Percentiles rank a stretch among this genome's conserved stretches.
phyloP scores from a whole-genome alignment of 352 stramenopile genomes.

The Phytophthora kernoviae region DNA sequence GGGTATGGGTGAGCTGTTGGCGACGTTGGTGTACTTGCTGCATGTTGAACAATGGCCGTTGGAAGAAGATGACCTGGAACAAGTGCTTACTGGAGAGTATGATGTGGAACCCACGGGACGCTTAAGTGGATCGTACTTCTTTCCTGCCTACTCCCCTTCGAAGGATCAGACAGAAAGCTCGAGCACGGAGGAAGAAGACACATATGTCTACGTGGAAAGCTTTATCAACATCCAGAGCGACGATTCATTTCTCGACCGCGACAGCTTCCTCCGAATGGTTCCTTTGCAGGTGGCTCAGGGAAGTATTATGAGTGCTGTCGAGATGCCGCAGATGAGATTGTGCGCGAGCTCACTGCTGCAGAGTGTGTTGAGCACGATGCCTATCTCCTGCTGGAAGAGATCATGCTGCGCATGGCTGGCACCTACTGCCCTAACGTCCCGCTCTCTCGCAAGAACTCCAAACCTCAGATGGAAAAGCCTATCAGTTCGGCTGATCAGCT shows the following conservation, averaged over 20 bases:
- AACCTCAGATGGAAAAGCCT: constrained; percentile 21
- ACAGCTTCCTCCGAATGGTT: constrained; percentile 44
- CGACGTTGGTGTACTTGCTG: constrained; percentile 71
- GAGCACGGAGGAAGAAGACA: constrained; percentile 51
- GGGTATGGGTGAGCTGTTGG: constrained; percentile 81
- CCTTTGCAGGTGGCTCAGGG: constrained; percentile 41
- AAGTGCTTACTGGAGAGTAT: constrained; percentile 19
- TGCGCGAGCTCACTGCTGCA: constrained; percentile 48
- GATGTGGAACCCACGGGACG: constrained; percentile 11
- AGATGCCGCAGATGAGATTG: constrained; percentile 57
- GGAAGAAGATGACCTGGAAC: constrained; percentile 16
- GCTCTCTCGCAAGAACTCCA: constrained; percentile 14
- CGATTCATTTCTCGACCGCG: constrained; percentile 45
- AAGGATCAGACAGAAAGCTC: constrained; percentile 17
- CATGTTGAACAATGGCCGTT: constrained; percentile 70
- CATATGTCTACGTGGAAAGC: constrained; percentile 76
- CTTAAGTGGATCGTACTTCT: constrained; percentile 23
- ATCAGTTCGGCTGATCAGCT: constrained; percentile 39
- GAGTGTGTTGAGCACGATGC: constrained; percentile 71
- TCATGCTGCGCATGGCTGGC: constrained; percentile 80
- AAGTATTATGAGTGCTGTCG: constrained; percentile 72
- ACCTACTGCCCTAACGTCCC: constrained; percentile 57
- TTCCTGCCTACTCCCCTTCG: constrained; percentile 16
- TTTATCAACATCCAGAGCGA: constrained; percentile 62
- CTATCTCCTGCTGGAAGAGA: constrained; percentile 64